Conservation (phyloP, 345 rosid genomes). For the Acer saccharum region DNA sequence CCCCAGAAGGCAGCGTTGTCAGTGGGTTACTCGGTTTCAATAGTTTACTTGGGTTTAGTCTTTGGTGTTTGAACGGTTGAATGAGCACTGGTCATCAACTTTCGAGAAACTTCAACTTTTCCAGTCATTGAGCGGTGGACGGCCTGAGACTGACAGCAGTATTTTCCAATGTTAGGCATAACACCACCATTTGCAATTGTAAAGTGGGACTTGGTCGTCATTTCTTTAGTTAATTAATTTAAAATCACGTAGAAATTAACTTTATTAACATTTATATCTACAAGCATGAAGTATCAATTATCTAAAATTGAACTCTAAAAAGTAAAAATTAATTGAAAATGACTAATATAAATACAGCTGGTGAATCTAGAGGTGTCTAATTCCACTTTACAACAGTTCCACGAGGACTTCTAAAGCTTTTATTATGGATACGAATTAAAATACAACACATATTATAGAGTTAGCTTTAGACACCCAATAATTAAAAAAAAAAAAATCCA, state of each 20-base stretch:
- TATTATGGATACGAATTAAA: not conserved
- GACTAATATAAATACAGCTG: no score
- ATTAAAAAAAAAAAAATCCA: not conserved
- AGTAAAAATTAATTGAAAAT: no score
- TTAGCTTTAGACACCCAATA: not conserved
- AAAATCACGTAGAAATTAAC: no score
- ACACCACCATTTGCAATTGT: no score
- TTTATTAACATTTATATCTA: no score
- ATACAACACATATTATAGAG: not conserved
- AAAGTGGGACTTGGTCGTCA: not conserved
- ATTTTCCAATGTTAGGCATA: no score
- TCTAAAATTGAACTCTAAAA: not conserved
- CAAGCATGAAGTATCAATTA: no score
- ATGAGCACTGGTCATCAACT: not conserved
- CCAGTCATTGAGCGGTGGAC: not conserved
- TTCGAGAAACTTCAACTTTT: not conserved
- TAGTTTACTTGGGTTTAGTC: not conserved
- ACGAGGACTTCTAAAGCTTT: not conserved
- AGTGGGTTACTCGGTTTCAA: not conserved
- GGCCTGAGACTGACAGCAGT: not conserved
- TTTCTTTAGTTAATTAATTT: not conserved
- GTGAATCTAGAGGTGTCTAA: not conserved
- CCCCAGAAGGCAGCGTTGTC: not conserved
- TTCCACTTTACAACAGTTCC: no score
- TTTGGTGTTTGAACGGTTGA: not conserved